Base-by-base conservation (phyloP, 2,329 filamentous ascomycete species). In the Paecilomyces fulvus region DNA sequence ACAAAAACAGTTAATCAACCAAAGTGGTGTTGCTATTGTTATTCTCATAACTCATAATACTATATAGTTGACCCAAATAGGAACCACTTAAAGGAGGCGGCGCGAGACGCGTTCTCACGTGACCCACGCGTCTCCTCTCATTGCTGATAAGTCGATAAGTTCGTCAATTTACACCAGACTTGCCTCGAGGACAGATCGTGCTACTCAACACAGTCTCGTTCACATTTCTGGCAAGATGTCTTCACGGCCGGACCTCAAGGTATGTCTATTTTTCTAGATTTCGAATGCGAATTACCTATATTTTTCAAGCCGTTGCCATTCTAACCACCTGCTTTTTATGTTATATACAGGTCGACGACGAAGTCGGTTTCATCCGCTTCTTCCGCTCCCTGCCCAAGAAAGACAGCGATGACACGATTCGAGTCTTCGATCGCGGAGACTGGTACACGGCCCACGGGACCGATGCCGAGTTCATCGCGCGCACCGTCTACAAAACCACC, bases 351-450 rank as follows among this genome's bases (percentile, higher is more conserved):
- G 90, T 97, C 70, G 95, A 99, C 68, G 94, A 99, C 70, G 94
- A 99, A 78, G 86, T 87, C 68, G 91, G 92, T 63, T 99, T 99
- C 79, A 96, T 97, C 76, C 90, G 87, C 64, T 95, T 91, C 77
- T 99, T 95, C 80, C 92, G 92, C 65, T 87, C 86, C n/a, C 81
- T 99, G 2, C 85, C 90, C 5, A 67, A 78, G 12, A 84, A 85
- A 54, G 83, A 85, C 64, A 81, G 85, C 43, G 65, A 70, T 62
- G 73, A 74, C 37, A 92, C 90, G 0, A 81, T 99, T 55, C 87
- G 94, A 55, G 87, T 99, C 58, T 97, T 97, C 69, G 92, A 97
- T 67, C 85, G 94, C 61, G 88, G 89, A 33, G 94, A 99, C 70
- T 99, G 87, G 82, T 96, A 96, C 72, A 96, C 92, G 5, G 89